A percentile compares a stretch with the other conserved stretches of the same genome.
These are phyloP conservation scores for Amphirosellinia nigrospora DNA, from an alignment of 495 filamentous ascomycete species.

Conservation along the genomic window DNA sequence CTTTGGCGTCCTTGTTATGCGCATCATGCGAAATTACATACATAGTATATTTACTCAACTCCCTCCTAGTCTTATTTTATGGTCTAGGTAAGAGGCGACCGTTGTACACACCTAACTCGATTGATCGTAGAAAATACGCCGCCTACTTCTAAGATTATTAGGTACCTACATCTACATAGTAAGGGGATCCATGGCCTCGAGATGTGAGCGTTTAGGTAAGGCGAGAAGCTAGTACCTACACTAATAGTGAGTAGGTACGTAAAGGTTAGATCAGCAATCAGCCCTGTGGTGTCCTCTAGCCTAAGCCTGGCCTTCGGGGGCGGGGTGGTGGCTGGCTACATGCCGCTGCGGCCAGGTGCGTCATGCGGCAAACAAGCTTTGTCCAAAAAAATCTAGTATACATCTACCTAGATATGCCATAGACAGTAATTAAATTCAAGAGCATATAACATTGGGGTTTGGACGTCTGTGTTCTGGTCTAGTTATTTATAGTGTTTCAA, in stretches of 20 bases:
- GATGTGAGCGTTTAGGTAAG: slow-evolving; percentile 1
- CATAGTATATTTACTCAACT: not conserved
- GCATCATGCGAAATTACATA: not conserved
- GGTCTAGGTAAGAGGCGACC: not conserved
- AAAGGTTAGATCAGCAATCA: not conserved
- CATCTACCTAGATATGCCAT: too few relatives aligned
- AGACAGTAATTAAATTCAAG: too few relatives aligned
- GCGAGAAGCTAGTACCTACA: not conserved
- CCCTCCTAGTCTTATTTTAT: too few relatives aligned
- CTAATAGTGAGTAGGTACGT: not conserved
- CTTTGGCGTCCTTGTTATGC: not conserved
- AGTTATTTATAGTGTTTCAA: not conserved
- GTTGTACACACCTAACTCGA: not conserved
- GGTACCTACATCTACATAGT: not conserved
- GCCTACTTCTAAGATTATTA: not conserved
- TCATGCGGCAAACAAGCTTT: slow-evolving; percentile 12
- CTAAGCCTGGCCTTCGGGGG: not conserved
- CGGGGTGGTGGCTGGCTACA: not conserved
- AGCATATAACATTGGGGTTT: not conserved
- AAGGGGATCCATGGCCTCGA: slow-evolving; percentile 10
- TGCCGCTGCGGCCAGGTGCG: slow-evolving; percentile 17
- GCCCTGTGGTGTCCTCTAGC: slow-evolving; percentile 4
- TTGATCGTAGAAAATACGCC: not conserved
- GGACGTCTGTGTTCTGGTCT: too few relatives aligned
- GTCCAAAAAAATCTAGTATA: too few relatives aligned